These are phyloP conservation scores for Colletotrichum sp. DNA, from an alignment of 2,329 filamentous ascomycete genomes.

Conservation along the genomic window DNA sequence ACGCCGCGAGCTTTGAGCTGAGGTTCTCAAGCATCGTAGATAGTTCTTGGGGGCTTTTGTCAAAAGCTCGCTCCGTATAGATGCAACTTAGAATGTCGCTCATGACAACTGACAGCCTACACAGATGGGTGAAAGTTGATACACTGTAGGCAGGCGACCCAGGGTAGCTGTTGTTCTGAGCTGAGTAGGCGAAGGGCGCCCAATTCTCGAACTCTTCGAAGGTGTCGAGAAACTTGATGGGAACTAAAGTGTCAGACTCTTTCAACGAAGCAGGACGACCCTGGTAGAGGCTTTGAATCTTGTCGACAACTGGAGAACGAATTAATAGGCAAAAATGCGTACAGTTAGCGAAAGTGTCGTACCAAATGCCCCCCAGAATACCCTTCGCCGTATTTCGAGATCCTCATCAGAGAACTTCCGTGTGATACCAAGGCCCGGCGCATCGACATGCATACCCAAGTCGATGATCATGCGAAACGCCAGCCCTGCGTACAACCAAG, in stretches of 20 bases:
- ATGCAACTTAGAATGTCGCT: slow-evolving; percentile 49
- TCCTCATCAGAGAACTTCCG: slow-evolving; percentile 48
- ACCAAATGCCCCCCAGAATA: slow-evolving; percentile 49
- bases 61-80: slow-evolving; percentile 46
- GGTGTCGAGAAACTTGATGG: slow-evolving; percentile 50
- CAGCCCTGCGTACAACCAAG: slow-evolving; percentile 63
- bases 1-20: slow-evolving; percentile 44
- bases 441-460: slow-evolving; percentile 55
- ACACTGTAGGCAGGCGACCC: slow-evolving; percentile 44
- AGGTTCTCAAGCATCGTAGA: slow-evolving; percentile 39
- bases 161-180: slow-evolving; percentile 28
- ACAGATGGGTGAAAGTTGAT: slow-evolving; percentile 45
- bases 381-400: slow-evolving; percentile 46
- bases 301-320: slow-evolving; percentile 42
- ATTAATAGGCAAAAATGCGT: neutral
- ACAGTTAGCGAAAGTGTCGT: neutral
- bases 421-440: slow-evolving; percentile 30
- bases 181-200: slow-evolving; percentile 47
- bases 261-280: slow-evolving; percentile 54
- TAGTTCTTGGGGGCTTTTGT: slow-evolving; percentile 37
- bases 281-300: slow-evolving; percentile 60
- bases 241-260: slow-evolving; percentile 49
- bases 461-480: slow-evolving; percentile 62
- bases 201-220: slow-evolving; percentile 60
- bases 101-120: slow-evolving; percentile 50